Evolutionary conservation across 2,329 filamentous ascomycete species (phyloP).

Genomic region (Phaeosphaeriaceae sp.): DNA sequence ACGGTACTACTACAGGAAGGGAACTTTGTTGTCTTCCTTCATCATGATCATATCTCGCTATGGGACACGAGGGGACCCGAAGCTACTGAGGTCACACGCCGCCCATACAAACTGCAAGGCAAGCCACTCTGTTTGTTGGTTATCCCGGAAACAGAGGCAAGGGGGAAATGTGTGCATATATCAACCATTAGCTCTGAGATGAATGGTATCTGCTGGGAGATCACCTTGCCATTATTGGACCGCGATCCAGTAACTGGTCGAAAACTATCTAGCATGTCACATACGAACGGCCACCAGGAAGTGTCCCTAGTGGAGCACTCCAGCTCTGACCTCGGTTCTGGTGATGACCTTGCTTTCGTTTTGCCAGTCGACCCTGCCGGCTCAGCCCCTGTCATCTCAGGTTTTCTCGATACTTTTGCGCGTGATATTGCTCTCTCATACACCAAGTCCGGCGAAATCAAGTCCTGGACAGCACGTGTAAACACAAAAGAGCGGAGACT

Average conservation of each 20-base stretch:
- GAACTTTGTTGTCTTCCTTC: constrained; percentile 80
- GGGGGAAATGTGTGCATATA: constrained; percentile 64
- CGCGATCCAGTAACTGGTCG: constrained; percentile 35
- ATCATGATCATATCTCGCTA: constrained; percentile 71
- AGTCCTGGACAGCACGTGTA: constrained; percentile 85
- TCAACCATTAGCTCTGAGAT: constrained; percentile 83
- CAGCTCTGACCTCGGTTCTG: constrained; percentile 68
- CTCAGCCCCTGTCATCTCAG: constrained; percentile 71
- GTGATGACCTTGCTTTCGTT: constrained; percentile 63
- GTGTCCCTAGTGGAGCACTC: constrained; percentile 70
- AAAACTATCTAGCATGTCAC: constrained; percentile 28
- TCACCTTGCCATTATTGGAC: constrained; percentile 62
- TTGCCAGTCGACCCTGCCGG: constrained; percentile 88
- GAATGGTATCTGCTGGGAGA: constrained; percentile 81
- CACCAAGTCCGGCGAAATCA: constrained; percentile 73
- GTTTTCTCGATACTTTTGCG: constrained; percentile 85
- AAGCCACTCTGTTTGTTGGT: constrained; percentile 82
- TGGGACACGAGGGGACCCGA: constrained; percentile 75
- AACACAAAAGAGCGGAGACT: constrained; percentile 65
- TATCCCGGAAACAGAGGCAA: constrained; percentile 69
- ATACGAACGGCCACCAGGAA: constrained; percentile 36
- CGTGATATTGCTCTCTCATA: constrained; percentile 87
- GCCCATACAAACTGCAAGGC: constrained; percentile 65
- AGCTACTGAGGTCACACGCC: constrained; percentile 65
- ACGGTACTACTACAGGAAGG: constrained; percentile 80